Evolutionary conservation across 768 basidiomycete species (phyloP), one percentile per base, ranked within the genome.

Genomic region (Plicaturopsis crispa): DNA sequence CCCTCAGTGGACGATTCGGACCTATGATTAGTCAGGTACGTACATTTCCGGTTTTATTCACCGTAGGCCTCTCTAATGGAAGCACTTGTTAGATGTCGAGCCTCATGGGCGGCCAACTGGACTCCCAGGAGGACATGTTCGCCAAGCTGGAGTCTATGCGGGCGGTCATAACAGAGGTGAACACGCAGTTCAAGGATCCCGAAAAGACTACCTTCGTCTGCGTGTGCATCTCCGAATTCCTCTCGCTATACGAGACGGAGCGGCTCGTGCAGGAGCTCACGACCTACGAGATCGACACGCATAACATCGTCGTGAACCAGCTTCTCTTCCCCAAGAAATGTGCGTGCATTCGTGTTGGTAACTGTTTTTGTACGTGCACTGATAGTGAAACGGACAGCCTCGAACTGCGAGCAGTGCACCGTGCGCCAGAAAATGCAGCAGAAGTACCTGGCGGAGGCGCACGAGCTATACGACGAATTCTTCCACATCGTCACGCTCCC

Each of bases 171-270:
- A 96, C 89, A 11, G 96, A 99, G 59, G 96, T 99, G 39, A 98
- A 98, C 71, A 85, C 87, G 1, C 96, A 99, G 53, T 99, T 99
- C 75, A 98, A 97, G 61, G 93, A 99, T 62, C 91, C 96, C 1
- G 96, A 99, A 65, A 94, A 93, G 66, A 99, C 96, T 8, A 97
- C 92, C 13, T 99, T 99, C 53, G 85, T 99, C 50, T 97, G 96
- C 52, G 94, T 98, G 37, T 91, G 91, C 70, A 97, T 98, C 55
- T 96, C 94, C 37, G 94, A 98, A 60, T 98, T 99, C 73, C 65
- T 98, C 49, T 96, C 92, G 11, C 67, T 99, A 19, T 99, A 99
- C 60, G 96, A 99, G 69, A 99, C 96, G 19, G 96, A 99, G 61
- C 86, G 96, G 20, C 73, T 99, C 18, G 89, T 99, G 21, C 96